These are phyloP conservation scores for Gentiana straminea DNA, from an alignment of 257 asterid genomes.

Conservation along the genomic window DNA sequence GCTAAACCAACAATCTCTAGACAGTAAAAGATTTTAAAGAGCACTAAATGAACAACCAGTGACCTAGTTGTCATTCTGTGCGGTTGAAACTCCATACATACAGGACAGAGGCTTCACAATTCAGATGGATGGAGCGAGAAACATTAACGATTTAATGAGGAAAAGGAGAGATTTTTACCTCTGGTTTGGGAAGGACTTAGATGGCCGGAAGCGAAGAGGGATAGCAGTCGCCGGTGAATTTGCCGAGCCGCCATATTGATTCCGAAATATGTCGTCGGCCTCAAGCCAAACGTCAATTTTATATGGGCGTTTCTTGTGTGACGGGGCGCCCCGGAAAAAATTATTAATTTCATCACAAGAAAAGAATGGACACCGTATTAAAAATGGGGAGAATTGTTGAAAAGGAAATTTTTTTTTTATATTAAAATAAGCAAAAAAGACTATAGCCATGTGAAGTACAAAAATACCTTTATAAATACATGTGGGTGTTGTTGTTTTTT, in stretches of 20 bases:
- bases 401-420: no score
- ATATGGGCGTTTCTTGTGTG: no score
- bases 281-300: no score
- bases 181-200: slow-evolving; percentile 15
- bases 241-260: slow-evolving; percentile 48
- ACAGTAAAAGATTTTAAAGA: background rate
- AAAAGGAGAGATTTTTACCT: slow-evolving; percentile 24
- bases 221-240: slow-evolving; percentile 22
- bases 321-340: no score
- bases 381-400: no score
- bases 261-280: no score
- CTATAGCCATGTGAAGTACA: no score
- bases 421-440: no score
- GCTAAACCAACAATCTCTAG: background rate
- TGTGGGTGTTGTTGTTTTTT: no score
- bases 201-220: slow-evolving; percentile 29
- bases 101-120: background rate
- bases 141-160: background rate
- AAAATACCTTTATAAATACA: no score
- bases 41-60: background rate
- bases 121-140: background rate
- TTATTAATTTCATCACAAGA: no score
- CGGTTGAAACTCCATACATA: background rate
- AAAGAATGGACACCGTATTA: no score
- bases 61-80: background rate